Evolutionary conservation across 345 rosid genomes (phyloP), one percentile per base, ranked within the genome.

Genomic region (Anacardium occidentale): DNA sequence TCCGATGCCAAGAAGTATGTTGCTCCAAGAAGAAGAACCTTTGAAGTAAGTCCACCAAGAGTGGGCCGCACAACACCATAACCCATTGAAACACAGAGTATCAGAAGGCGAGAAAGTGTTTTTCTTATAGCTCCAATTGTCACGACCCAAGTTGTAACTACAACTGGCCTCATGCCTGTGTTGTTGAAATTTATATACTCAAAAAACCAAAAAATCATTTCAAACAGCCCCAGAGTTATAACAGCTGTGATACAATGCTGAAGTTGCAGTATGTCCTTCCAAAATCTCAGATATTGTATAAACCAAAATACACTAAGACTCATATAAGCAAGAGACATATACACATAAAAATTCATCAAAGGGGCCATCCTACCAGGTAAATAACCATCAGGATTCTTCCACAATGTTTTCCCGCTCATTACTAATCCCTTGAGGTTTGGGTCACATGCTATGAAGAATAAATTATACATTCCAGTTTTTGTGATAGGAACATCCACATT

Each of bases 311-410:
- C 80, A 76, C 86, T 80, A 59, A 95, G 91, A 66, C 92, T 40
- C 78, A 87, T 13, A 82, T 91, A 95, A 0, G 86, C 94, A 72
- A 92, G 75, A 4, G 93, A 79, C 97, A 92, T 88, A 53, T 76
- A 83, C 66, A 86, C 87, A 62, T 91, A 92, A 74, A 95, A 95
- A 75, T 78, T 87, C 94, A 87, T 85, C 66, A 91, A 78, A 7
- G 99, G 99, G 50, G 99, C 94, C 99, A 95, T 95, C 80, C 99
- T 83, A 25, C 98, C 98, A 7, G 98, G 99, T 75, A 95, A 85
- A 80, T 87, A 92, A 45, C 99, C 99, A 64, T 82, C 78, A 11
- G 98, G 94, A 71, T 93, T 95, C 82, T 87, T 95, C 99, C 99
- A 95, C 37, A 89, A 70, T 15, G 99, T 95, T 87, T 88, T 91